Conservation (phyloP, 2,329 filamentous ascomycete genomes). For the Hymenotorrendiella dingleyae region DNA sequence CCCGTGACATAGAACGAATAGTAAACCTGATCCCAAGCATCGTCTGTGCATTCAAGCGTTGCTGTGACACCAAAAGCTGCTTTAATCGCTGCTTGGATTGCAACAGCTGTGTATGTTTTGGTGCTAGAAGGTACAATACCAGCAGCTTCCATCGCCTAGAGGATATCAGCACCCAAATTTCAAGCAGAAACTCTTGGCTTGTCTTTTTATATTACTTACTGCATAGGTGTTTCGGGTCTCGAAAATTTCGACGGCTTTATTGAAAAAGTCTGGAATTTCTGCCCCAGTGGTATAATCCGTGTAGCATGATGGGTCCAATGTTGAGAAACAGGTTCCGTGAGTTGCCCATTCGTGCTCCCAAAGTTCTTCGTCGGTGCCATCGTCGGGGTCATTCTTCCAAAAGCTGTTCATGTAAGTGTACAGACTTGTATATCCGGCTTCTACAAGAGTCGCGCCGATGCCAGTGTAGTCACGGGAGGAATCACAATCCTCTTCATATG, state of each 20-base stretch:
- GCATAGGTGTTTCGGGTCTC: constrained; percentile 32
- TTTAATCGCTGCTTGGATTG: constrained; percentile 38
- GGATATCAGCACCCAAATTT: constrained; percentile 41
- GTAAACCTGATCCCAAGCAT: constrained; percentile 44
- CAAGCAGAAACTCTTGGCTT: constrained; percentile 15
- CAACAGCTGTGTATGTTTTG: constrained; percentile 35
- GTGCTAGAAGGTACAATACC: constrained; percentile 46
- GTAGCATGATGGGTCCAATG: constrained; percentile 63
- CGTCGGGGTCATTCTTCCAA: constrained; percentile 66
- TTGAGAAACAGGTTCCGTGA: constrained; percentile 69
- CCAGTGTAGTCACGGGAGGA: constrained; percentile 54
- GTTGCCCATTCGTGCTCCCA: constrained; percentile 74
- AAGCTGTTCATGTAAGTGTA: constrained; percentile 56
- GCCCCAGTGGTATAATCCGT: constrained; percentile 36
- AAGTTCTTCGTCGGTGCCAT: constrained; percentile 52
- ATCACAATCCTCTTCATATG: constrained; percentile 63
- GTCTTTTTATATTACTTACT: not conserved
- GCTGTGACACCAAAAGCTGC: constrained; percentile 39
- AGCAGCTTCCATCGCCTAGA: constrained; percentile 36
- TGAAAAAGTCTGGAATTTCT: constrained; percentile 64
- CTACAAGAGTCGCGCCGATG: constrained; percentile 55
- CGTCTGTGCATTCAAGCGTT: constrained; percentile 39
- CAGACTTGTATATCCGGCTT: constrained; percentile 47
- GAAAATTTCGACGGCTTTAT: constrained; percentile 58
- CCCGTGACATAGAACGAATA: constrained; percentile 29